These are phyloP conservation scores for Zarea fungicola DNA, from an alignment of 2,329 filamentous ascomycete species.

Conservation along the genomic window DNA sequence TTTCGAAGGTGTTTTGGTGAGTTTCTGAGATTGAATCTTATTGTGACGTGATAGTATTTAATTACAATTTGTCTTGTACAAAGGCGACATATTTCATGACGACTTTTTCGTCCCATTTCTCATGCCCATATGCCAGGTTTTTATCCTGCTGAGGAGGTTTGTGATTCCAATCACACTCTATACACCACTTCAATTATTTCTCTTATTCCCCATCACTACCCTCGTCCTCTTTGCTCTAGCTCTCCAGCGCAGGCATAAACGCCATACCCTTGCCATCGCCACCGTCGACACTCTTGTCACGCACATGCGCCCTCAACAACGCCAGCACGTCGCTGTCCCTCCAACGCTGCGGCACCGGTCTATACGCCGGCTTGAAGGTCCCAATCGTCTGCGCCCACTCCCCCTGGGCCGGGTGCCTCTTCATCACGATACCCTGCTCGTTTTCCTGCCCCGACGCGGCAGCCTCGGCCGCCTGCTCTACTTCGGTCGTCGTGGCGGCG, in stretches of 20 bases:
- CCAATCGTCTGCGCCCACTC: slow-evolving; percentile 98
- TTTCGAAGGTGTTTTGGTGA: no score
- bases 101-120: no score
- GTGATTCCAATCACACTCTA: no score
- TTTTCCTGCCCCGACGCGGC: slow-evolving; percentile 12
- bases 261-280: slow-evolving; percentile 44
- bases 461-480: background rate
- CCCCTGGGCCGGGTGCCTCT: slow-evolving; percentile 43
- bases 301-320: slow-evolving; percentile 76
- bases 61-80: no score
- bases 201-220: no score
- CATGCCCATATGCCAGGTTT: no score
- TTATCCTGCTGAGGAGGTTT: no score
- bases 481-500: slow-evolving; percentile 20
- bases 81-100: no score
- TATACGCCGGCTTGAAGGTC: slow-evolving; percentile 87
- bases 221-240: background rate
- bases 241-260: slow-evolving; percentile 49
- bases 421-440: slow-evolving; percentile 22
- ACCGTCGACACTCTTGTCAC: slow-evolving; percentile 45
- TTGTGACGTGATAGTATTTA: no score
- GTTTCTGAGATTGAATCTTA: no score
- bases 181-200: no score
- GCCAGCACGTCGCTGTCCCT: slow-evolving; percentile 71
- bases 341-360: slow-evolving; percentile 85